Conservation (phyloP, 805 yeast species). For the Candida verbasci region DNA sequence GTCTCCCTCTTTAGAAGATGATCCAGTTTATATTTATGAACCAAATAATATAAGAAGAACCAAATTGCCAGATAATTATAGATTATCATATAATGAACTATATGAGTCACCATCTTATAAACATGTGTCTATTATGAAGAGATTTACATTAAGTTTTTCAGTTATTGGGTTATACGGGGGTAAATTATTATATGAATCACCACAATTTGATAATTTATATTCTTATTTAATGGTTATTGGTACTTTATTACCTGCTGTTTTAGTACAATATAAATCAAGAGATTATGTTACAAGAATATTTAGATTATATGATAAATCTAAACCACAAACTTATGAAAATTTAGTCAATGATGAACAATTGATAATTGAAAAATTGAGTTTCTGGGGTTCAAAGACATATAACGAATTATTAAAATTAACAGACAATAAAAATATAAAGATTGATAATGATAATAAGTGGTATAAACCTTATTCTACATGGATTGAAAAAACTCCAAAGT, state of each 20-base stretch:
- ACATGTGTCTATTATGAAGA: slow-evolving; percentile 58
- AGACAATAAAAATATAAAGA: slow-evolving; percentile 29
- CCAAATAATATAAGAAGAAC: slow-evolving; percentile 39
- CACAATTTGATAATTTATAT: slow-evolving; percentile 48
- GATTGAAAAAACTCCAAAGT: slow-evolving; percentile 31
- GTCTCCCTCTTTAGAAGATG: slow-evolving; percentile 43
- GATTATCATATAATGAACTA: slow-evolving; percentile 58
- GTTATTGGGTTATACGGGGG: slow-evolving; percentile 58
- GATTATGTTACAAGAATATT: slow-evolving; percentile 71
- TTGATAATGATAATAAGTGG: slow-evolving; percentile 19
- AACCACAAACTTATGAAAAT: slow-evolving; percentile 62
- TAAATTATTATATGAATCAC: slow-evolving; percentile 52
- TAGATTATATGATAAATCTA: slow-evolving; percentile 59
- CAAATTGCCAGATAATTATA: slow-evolving; percentile 46
- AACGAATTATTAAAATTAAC: slow-evolving; percentile 55
- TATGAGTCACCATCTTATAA: slow-evolving; percentile 61
- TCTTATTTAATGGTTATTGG: slow-evolving; percentile 42
- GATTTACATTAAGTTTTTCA: slow-evolving; percentile 59
- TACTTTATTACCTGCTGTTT: slow-evolving; percentile 54
- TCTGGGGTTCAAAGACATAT: slow-evolving; percentile 63
- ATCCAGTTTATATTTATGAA: slow-evolving; percentile 38
- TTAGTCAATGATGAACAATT: slow-evolving; percentile 59
- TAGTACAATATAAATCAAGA: slow-evolving; percentile 47
- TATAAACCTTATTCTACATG: slow-evolving; percentile 32
- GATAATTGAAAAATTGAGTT: slow-evolving; percentile 61